phyloP scores from a whole-genome alignment of 2,329 filamentous ascomycete genomes.

The Waltergamsia citrina region DNA sequence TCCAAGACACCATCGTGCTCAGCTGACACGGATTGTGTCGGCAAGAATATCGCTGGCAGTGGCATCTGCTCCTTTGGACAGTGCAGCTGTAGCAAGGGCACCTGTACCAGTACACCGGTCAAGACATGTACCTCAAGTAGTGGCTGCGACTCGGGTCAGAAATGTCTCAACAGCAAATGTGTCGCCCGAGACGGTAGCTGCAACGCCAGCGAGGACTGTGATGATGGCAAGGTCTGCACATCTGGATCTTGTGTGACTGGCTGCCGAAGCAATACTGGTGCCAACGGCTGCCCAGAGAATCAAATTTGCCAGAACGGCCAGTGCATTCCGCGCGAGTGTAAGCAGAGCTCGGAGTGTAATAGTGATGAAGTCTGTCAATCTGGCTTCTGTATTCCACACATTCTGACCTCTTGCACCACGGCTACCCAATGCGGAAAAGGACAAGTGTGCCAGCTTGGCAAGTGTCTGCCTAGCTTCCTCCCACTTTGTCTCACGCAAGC shows the following conservation, averaged over 20 bases:
- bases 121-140: slow-evolving; percentile 2
- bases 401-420: not conserved
- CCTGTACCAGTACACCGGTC: slow-evolving; percentile 3
- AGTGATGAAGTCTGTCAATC: slow-evolving; percentile 5
- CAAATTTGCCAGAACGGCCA: slow-evolving; percentile 7
- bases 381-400: slow-evolving; percentile 4
- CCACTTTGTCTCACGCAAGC: not conserved
- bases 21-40: no score
- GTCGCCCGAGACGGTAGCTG: slow-evolving; percentile 2
- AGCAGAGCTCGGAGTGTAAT: not conserved
- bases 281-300: slow-evolving; percentile 3
- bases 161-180: slow-evolving; percentile 3
- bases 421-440: not conserved
- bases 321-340: slow-evolving; percentile 1
- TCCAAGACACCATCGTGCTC: no score
- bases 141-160: slow-evolving; percentile 4
- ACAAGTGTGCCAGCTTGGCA: slow-evolving; percentile 2
- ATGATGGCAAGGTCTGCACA: slow-evolving; percentile 4
- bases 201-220: slow-evolving; percentile 2
- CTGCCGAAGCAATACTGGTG: slow-evolving; percentile 3
- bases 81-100: slow-evolving; percentile 6
- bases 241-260: slow-evolving; percentile 5
- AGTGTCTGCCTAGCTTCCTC: slow-evolving; percentile 3
- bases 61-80: slow-evolving; percentile 7
- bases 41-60: slow-evolving; percentile 3